Base-by-base conservation (phyloP, 441 rosid genomes). In the Codiaeum variegatum region DNA sequence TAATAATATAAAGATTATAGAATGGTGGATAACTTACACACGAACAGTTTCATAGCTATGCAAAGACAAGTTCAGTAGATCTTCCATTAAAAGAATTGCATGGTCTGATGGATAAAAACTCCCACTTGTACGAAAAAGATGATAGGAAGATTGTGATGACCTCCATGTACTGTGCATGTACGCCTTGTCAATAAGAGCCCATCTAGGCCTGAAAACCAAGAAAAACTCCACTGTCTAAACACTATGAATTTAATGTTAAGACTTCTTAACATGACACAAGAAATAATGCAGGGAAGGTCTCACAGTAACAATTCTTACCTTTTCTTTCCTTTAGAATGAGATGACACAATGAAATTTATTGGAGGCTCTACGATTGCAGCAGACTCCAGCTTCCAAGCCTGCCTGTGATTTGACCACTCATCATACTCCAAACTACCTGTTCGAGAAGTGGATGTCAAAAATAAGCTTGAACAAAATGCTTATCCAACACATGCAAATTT, bases 91-190 rank as follows among this genome's bases (percentile, higher is more conserved):
- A 80, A 87, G 86, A 69, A 77, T 68, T 78, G 88, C 80, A 78
- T 88, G 87, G 64, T 88, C 92, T 44, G 99, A 85, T 49, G 98
- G 95, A 80, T 84, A 80, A 83, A 91, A 85, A 78, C 83, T 89
- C 73, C 94, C 93, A 78, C 85, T 85, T 12, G 89, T 86, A 51
- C 98, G 95, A 77, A 81, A 96, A 72, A 92, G 87, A 79, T 96
- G 96, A 86, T 90, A 92, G 31, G 98, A 85, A 38, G 99, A 87
- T 76, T 93, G 99, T n/a, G 99, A 96, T 67, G 98, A 87, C 72
- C 98, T 91, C 99, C 99, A 96, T 51, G 97, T 90, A 81, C 77
- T 87, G 85, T 96, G 99, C 99, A 93, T 92, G 87, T 88, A 91
- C 67, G 97, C 92, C 81, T 91, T 93, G 84, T 96, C 99, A 64